A percentile compares a stretch with the other conserved stretches of the same genome.
Evolutionary conservation across 1,284 basidiomycete genomes (phyloP).

Genomic region (Vanrija pseudolonga): DNA sequence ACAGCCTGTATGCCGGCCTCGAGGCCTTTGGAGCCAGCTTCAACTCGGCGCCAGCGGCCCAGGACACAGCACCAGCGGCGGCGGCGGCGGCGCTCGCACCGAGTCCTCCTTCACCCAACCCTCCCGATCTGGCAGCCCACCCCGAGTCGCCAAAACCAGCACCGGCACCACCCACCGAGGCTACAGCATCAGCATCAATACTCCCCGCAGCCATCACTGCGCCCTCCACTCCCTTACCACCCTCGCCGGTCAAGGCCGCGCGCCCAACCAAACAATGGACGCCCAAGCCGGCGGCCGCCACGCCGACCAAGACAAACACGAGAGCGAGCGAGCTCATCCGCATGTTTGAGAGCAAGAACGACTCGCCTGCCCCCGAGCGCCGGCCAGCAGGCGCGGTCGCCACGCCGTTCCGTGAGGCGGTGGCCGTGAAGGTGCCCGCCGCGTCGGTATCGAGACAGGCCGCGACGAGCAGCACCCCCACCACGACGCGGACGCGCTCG

Average conservation of each 20-base stretch:
- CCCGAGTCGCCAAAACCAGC: too few relatives aligned
- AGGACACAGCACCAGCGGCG: neutral
- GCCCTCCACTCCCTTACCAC: constrained; percentile 4
- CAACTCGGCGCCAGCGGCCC: neutral
- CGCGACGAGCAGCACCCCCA: too few relatives aligned
- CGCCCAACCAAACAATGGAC: too few relatives aligned
- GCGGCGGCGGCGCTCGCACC: neutral
- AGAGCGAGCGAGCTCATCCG: constrained; percentile 39
- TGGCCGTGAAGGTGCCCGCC: too few relatives aligned
- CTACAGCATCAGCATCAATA: neutral
- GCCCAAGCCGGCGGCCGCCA: too few relatives aligned
- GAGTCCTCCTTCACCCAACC: too few relatives aligned
- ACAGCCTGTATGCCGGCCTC: too few relatives aligned
- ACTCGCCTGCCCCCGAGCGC: constrained; percentile 34
- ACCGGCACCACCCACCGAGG: too few relatives aligned
- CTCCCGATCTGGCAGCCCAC: too few relatives aligned
- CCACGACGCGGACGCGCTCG: constrained; percentile 16
- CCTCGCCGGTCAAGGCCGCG: neutral
- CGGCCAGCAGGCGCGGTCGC: too few relatives aligned
- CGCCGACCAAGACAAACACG: constrained; percentile 16
- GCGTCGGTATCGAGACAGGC: neutral
- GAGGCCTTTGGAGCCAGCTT: too few relatives aligned
- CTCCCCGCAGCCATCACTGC: neutral
- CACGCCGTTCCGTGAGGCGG: too few relatives aligned
- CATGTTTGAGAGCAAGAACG: constrained; percentile 30